Evolutionary conservation across 2,329 filamentous ascomycete species (phyloP).

Genomic region (Colletotrichum acutatum): DNA sequence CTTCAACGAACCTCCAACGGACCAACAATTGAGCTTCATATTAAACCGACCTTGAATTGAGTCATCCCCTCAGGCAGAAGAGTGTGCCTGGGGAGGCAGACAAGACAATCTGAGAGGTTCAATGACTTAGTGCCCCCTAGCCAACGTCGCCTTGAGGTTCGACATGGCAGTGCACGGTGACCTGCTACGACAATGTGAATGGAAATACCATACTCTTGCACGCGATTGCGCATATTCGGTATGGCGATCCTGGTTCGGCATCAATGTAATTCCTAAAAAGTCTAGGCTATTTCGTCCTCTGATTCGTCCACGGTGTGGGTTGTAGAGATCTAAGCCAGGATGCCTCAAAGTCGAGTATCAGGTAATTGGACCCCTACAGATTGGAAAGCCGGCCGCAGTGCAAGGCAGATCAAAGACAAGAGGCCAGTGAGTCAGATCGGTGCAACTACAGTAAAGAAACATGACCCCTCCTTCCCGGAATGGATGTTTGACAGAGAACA

Average conservation of each 20-base stretch:
- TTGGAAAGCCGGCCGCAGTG: neutral
- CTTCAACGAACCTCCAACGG: neutral
- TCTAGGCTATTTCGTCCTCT: neutral
- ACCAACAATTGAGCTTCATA: neutral
- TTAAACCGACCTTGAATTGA: neutral
- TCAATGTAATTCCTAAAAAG: neutral
- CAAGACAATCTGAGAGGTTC: neutral
- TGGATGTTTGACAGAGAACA: neutral
- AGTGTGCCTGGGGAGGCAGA: slow-evolving; percentile 7
- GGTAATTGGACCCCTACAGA: neutral
- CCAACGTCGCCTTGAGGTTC: too few species aligned
- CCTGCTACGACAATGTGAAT: neutral
- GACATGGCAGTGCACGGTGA: neutral
- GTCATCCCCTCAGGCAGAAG: neutral
- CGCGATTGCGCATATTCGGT: neutral
- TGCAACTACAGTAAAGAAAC: neutral
- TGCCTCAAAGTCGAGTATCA: neutral
- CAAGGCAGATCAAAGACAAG: slow-evolving; percentile 6
- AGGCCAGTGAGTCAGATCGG: slow-evolving; percentile 2
- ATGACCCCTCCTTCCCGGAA: neutral
- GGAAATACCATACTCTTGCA: neutral
- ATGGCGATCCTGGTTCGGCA: neutral
- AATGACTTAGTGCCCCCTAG: neutral
- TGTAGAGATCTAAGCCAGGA: neutral
- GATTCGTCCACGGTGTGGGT: neutral